These are phyloP conservation scores for Colletotrichum sp. DNA, from an alignment of 2,329 filamentous ascomycete species.

Conservation along the genomic window DNA sequence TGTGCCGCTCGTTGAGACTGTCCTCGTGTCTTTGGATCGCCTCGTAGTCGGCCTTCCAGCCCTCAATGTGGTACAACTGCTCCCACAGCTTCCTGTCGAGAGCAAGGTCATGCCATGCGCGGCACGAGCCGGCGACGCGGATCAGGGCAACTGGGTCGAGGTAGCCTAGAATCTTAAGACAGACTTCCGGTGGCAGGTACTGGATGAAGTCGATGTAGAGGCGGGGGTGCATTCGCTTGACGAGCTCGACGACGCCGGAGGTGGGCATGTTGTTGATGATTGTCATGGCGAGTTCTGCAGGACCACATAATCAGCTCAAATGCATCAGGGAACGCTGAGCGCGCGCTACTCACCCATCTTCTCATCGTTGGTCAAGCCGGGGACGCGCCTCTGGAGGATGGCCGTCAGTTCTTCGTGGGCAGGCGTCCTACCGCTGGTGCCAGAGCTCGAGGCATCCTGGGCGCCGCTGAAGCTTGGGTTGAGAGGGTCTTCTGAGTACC, in stretches of 20 bases:
- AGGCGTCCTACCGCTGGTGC: constrained; percentile 22
- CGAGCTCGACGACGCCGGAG: constrained; percentile 78
- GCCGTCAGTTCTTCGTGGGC: not conserved
- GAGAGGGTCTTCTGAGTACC: constrained; percentile 80
- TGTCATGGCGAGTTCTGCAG: constrained; percentile 77
- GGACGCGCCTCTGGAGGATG: not conserved
- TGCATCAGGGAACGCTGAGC: not conserved
- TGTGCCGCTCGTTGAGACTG: constrained; percentile 46
- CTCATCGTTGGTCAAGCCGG: not conserved
- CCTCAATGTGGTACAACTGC: constrained; percentile 79
- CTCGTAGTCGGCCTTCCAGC: constrained; percentile 75
- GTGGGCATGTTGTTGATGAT: constrained; percentile 81
- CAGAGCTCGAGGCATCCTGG: constrained; percentile 29
- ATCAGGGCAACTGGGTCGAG: constrained; percentile 83
- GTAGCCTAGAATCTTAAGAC: constrained; percentile 85
- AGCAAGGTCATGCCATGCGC: constrained; percentile 80
- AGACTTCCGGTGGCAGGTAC: constrained; percentile 88
- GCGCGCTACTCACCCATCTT: constrained; percentile 49
- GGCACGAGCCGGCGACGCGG: constrained; percentile 77
- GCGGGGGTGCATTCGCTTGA: constrained; percentile 78
- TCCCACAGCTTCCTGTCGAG: constrained; percentile 89
- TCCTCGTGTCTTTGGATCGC: constrained; percentile 61
- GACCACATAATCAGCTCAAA: constrained; percentile 19
- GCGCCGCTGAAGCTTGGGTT: constrained; percentile 41
- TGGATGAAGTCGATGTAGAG: constrained; percentile 92